Conservation (phyloP, 805 yeast species). For the Teunomyces barrocoloradensis region DNA sequence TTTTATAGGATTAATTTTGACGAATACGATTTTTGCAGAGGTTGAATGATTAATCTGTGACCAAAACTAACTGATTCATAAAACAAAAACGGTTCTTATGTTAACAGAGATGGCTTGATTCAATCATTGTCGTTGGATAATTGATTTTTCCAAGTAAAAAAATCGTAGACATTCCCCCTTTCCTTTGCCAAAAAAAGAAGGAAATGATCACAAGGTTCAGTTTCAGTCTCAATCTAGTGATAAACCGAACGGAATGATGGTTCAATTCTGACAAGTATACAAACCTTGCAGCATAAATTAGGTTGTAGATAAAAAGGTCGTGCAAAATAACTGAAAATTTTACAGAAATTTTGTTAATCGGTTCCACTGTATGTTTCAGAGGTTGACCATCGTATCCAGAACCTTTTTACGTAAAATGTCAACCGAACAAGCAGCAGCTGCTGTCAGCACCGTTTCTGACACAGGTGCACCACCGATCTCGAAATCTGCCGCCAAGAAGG, state of each 20-base stretch:
- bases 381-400: constrained; percentile 9
- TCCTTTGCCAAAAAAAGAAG: no score
- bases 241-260: neutral
- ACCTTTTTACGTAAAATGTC: constrained; percentile 16
- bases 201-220: no score
- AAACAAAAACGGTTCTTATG: no score
- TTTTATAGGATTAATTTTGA: neutral
- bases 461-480: constrained; percentile 16
- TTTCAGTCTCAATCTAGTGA: no score
- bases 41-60: no score
- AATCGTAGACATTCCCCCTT: no score
- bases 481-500: constrained; percentile 10
- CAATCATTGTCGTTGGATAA: no score
- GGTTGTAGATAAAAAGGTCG: neutral
- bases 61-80: no score
- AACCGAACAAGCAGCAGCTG: constrained; percentile 15
- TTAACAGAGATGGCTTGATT: no score
- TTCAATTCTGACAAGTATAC: neutral
- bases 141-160: no score
- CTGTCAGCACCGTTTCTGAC: constrained; percentile 10
- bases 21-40: neutral
- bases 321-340: constrained; percentile 1
- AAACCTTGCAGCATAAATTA: constrained; percentile 1
- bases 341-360: neutral
- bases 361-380: constrained; percentile 14